A percentile compares a stretch with the other conserved stretches of the same genome.
Conservation (phyloP, 2,329 filamentous ascomycete genomes). For the Epichloe bromicola region DNA sequence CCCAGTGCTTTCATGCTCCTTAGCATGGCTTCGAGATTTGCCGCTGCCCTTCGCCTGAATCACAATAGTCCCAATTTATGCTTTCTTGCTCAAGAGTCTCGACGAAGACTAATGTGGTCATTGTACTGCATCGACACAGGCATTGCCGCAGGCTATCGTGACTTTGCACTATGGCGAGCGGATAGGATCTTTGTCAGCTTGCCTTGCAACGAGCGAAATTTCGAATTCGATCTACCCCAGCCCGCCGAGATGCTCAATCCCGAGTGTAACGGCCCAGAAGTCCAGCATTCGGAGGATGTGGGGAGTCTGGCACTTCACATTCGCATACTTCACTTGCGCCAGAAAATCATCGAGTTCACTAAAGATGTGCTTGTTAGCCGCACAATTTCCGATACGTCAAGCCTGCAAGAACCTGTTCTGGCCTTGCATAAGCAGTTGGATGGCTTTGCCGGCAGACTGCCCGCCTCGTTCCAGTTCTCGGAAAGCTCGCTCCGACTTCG, state of each 20-base stretch:
- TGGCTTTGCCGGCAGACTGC: slow-evolving; percentile 39
- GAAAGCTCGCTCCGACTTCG: slow-evolving; percentile 42
- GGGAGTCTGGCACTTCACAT: slow-evolving; percentile 44
- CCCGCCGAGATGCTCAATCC: slow-evolving; percentile 38
- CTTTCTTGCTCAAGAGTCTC: slow-evolving; percentile 28
- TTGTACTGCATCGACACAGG: slow-evolving; percentile 30
- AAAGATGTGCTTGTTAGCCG: slow-evolving; percentile 26
- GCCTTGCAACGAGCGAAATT: slow-evolving; percentile 31
- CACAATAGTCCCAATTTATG: slow-evolving; percentile 27
- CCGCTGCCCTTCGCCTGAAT: slow-evolving; percentile 29
- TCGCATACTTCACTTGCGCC: slow-evolving; percentile 41
- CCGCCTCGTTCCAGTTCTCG: slow-evolving; percentile 43
- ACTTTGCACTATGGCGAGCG: slow-evolving; percentile 30
- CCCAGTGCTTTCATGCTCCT: slow-evolving; percentile 32
- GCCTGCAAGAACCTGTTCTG: slow-evolving; percentile 30
- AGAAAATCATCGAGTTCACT: slow-evolving; percentile 40
- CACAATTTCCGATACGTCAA: slow-evolving; percentile 27
- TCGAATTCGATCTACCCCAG: slow-evolving; percentile 45
- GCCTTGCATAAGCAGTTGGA: slow-evolving; percentile 35
- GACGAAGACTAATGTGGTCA: slow-evolving; percentile 31
- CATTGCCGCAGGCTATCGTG: slow-evolving; percentile 29
- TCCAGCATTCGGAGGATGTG: slow-evolving; percentile 33
- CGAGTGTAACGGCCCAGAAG: slow-evolving; percentile 28
- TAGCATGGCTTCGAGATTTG: slow-evolving; percentile 29
- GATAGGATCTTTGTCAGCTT: slow-evolving; percentile 29